Conservation (phyloP, 345 rosid genomes). For the Geranium rotundifolium region DNA sequence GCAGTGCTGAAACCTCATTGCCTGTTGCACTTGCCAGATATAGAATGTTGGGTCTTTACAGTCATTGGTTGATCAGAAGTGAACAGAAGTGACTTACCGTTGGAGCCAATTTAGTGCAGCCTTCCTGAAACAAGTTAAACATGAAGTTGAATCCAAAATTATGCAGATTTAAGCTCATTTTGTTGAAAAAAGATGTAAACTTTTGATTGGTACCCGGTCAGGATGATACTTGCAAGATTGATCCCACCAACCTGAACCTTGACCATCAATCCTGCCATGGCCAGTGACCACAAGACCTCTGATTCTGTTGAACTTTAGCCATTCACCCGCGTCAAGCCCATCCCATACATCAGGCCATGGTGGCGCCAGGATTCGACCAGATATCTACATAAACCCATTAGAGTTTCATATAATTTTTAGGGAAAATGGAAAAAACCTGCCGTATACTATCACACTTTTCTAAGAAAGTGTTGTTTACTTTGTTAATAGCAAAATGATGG, state of each 20-base stretch:
- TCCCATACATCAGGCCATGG: slow-evolving; percentile 21
- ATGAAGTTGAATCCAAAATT: not conserved
- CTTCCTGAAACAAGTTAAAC: slow-evolving; percentile 9
- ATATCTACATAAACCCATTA: slow-evolving; percentile 10
- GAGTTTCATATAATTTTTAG: too few relatives aligned
- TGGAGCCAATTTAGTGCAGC: slow-evolving; percentile 29
- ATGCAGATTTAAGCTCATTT: not conserved
- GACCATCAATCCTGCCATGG: slow-evolving; percentile 17
- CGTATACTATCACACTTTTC: too few relatives aligned
- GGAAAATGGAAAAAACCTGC: too few relatives aligned
- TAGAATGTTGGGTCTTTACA: not conserved
- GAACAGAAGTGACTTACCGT: slow-evolving; percentile 11
- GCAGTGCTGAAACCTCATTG: slow-evolving; percentile 18
- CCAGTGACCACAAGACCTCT: slow-evolving; percentile 16
- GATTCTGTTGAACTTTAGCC: slow-evolving; percentile 17
- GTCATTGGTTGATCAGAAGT: not conserved
- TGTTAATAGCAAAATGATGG: too few relatives aligned
- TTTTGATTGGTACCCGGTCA: slow-evolving; percentile 7
- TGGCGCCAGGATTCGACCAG: slow-evolving; percentile 24
- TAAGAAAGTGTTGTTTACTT: too few relatives aligned
- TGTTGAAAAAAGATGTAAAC: not conserved
- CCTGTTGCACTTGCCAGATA: slow-evolving; percentile 10
- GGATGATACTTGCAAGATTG: slow-evolving; percentile 28
- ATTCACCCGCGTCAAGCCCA: slow-evolving; percentile 12
- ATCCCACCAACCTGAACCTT: slow-evolving; percentile 31